phyloP scores from a whole-genome alignment of 2,329 filamentous ascomycete species.

The Epichloe glyceriae region DNA sequence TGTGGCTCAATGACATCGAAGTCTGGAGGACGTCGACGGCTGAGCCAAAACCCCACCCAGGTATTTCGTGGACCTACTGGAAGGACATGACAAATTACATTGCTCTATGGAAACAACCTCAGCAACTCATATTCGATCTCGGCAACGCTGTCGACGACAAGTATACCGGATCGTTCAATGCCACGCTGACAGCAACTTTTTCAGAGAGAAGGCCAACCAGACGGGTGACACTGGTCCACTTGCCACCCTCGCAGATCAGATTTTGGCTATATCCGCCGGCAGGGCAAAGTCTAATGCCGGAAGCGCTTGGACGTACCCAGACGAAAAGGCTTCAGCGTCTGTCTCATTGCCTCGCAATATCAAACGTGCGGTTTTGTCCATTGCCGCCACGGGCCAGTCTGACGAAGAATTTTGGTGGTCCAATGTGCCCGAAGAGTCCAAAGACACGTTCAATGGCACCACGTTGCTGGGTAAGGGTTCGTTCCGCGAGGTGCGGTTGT shows the following conservation, averaged over 20 bases:
- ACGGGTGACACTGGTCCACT: background rate
- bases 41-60: constrained; percentile 51
- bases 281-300: constrained; percentile 27
- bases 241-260: constrained; percentile 41
- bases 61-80: constrained; percentile 63
- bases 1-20: constrained; percentile 67
- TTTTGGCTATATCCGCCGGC: constrained; percentile 53
- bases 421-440: constrained; percentile 55
- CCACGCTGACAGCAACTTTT: constrained; percentile 62
- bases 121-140: constrained; percentile 70
- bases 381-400: constrained; percentile 66
- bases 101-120: constrained; percentile 52
- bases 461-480: constrained; percentile 55
- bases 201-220: constrained; percentile 22
- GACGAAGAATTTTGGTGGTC: constrained; percentile 79
- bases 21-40: constrained; percentile 77
- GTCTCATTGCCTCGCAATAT: constrained; percentile 53
- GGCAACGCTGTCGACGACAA: constrained; percentile 56
- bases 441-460: constrained; percentile 41
- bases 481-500: constrained; percentile 66
- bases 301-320: constrained; percentile 57
- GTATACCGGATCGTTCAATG: constrained; percentile 64
- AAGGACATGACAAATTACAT: constrained; percentile 69
- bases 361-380: constrained; percentile 56
- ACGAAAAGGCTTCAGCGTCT: constrained; percentile 43